Base-by-base conservation (phyloP, 2,329 filamentous ascomycete species). In the Fusarium sp. region DNA sequence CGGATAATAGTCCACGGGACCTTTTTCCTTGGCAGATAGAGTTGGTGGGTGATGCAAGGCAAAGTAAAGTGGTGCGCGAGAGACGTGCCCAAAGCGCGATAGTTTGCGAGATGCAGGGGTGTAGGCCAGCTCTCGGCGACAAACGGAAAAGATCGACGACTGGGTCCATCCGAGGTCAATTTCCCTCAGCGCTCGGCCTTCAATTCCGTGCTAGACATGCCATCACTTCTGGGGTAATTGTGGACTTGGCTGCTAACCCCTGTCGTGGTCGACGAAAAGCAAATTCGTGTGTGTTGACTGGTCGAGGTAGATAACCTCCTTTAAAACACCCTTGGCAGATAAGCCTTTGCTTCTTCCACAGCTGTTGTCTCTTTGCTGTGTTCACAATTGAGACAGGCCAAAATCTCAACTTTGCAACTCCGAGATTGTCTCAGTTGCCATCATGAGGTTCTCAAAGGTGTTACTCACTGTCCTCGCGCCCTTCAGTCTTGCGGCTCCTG, bases 401-500 rank as follows among this genome's bases (percentile, higher is more conserved):
- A 50, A 45, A 47, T 45, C 41, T 44, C 13, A 37, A 13, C 47
- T 27, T 51, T 41, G 13, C 19, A n/a, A 37, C 35, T 37, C 33
- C 23, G 48, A 49, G 40, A 22, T 32, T 30, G 19, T 17, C 22
- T 40, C 43, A 20, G 32, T 27, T 35, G 44, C 19, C 67, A 68
- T 30, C 52, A 81, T 82, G 80, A 73, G 76, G 68, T 78, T 81
- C 72, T 77, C 73, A 45, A 75, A 72, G 37, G 49, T 81, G 45
- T 62, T 81, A 40, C 59, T 79, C 22, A 71, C 76, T 57, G 75
- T 77, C 35, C 47, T 81, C 56, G 71, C 74, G 60, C 78, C 80
- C 14, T 68, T 73, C 51, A 71, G 75, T 65, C 67, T 81, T 39
- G 62, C 78, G 41, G 76, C 78, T 23, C 71, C 74, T 9, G 72